Base-by-base conservation (phyloP, 176 grass and related monocot genomes). In the Pontederia paniculata region DNA sequence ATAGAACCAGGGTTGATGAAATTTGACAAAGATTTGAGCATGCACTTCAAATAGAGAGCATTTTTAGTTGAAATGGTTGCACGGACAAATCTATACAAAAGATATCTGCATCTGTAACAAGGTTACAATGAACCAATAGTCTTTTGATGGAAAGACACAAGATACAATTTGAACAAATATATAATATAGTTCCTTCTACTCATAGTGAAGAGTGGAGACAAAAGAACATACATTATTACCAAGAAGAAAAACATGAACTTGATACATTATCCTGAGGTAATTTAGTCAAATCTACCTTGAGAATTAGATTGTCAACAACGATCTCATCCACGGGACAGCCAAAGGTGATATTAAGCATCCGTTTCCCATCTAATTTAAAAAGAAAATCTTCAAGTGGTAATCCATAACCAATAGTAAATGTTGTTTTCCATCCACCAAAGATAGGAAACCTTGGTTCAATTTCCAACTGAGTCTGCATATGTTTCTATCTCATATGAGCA, bases 361-460 rank as follows among this genome's bases (percentile, higher is more conserved):
- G 81, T 51, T 82, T 84, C 64, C 87, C 87, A 23, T 93, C 87
- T 73, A 81, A 72, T 66, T 57, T 66, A 57, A 85, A 98, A 42
- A 93, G 72, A 67, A 98, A 98, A 62, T 98, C 83, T 76, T 98
- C 49, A 45, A 98, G 77, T 52, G 94, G 94, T 69, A 98, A 70
- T 70, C 81, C 73, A 71, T 98, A 98, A 53, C 94, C 94, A 70
- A 98, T 66, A 13, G 83, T 98, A 74, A 98, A 98, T 14, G 83
- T 84, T 71, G 94, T 98, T 85, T 82, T 80, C 94, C 94, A 98
- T 44, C 94, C 94, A 67, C 94, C 94, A 93, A 98, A 98, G 64
- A 98, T 58, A 19, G 94, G 94, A 82, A 98, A 98, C 63, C 94
- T 88, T 0, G 94, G 83, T 54, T 98, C 87, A 52, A 98, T 82